Evolutionary conservation across 306 rosid genomes (phyloP).

Genomic region (Nissolia schottii): DNA sequence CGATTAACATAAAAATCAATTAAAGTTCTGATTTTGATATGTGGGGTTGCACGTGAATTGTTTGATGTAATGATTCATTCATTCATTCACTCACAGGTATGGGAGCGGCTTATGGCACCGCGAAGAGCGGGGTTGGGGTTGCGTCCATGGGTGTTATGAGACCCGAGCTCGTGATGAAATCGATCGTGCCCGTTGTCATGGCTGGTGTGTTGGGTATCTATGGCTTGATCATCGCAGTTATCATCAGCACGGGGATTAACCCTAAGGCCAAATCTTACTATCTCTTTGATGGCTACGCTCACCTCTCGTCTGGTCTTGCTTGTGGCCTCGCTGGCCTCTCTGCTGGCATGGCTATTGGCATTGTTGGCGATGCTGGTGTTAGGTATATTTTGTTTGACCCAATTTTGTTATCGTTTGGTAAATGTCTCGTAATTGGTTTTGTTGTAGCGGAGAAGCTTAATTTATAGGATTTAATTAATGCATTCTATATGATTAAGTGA

Average conservation of each 20-base stretch:
- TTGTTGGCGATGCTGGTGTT: conserved; percentile 73
- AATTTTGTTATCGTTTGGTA: neutral
- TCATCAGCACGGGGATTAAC: conserved; percentile 70
- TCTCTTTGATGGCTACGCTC: conserved; percentile 72
- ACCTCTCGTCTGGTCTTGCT: conserved; percentile 64
- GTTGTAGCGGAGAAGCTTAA: neutral
- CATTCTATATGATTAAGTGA: neutral
- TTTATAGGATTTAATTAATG: neutral
- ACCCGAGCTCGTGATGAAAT: conserved; percentile 69
- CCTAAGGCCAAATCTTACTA: conserved; percentile 75
- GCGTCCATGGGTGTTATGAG: conserved; percentile 83
- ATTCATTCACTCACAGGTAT: conserved; percentile 44
- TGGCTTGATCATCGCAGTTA: conserved; percentile 70
- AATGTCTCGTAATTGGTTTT: neutral
- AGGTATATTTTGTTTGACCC: conserved; percentile 24
- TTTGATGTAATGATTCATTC: neutral
- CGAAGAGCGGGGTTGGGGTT: conserved; percentile 74
- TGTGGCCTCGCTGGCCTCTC: conserved; percentile 76
- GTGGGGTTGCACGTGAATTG: neutral
- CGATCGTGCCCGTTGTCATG: conserved; percentile 76
- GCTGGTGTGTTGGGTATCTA: conserved; percentile 80
- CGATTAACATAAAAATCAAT: neutral
- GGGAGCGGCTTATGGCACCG: conserved; percentile 78
- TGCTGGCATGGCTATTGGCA: conserved; percentile 78
- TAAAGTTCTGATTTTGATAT: neutral